Evolutionary conservation across 2,329 filamentous ascomycete genomes (phyloP), one percentile per base, ranked within the genome.

Genomic region (Peltaster fructicola): DNA sequence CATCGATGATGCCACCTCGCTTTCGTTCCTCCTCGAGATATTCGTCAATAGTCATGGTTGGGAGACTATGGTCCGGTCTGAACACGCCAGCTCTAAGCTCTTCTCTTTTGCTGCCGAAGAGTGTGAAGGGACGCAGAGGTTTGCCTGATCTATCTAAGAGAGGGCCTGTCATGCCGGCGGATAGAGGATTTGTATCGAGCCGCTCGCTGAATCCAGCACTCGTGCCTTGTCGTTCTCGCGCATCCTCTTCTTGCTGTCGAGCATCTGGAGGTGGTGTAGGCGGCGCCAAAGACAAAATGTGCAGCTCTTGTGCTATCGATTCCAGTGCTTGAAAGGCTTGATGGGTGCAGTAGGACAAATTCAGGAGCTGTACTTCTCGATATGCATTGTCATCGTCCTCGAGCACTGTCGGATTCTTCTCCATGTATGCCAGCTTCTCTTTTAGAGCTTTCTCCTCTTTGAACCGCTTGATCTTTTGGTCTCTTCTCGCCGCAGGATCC

Each of bases 11-110:
- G 11, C 80, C 80, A 9, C 88, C 88, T 33, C 78, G 62, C 37
- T 68, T 65, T 44, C 67, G 66, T 56, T 95, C 88, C 51, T 95
- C 85, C 25, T 90, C 88, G 9, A 98, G 60, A 45, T 95, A 98
- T 55, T 98, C 88, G 40, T 98, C 88, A 33, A 98, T 93, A 2
- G 71, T 79, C 88, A 98, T 95, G 3, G 88, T 95, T 1, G 88
- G 88, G 30, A 98, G 56, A 52, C 80, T 93, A 48, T 98, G 88
- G 6, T 88, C 81, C 0, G 81, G 70, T 27, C 79, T 66, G 52
- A 98, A 98, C 1, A 98, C 85, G 3, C 76, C 76, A 30, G 73
- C 63, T 31, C 73, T 68, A 30, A 92, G 52, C 32, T 81, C 73
- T 33, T 80, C 70, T 17, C 88, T 67, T 29, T 40, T 38, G 36